phyloP scores from a whole-genome alignment of 176 grass and related monocot genomes.

The Avena insularis region DNA sequence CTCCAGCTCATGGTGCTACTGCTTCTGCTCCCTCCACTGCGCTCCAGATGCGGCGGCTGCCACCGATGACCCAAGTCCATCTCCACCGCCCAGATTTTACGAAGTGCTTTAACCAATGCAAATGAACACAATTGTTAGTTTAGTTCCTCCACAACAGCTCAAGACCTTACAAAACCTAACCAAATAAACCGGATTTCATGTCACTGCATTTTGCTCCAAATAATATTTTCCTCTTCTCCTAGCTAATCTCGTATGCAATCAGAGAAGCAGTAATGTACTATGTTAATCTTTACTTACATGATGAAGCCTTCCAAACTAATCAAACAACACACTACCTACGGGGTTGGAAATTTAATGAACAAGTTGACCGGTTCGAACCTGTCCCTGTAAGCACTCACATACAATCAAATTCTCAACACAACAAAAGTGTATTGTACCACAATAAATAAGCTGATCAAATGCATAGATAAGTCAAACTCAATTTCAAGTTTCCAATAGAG shows the following conservation, averaged over 20 bases:
- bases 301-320: neutral
- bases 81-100: neutral
- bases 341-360: neutral
- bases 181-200: neutral
- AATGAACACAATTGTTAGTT: neutral
- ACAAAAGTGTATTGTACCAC: neutral
- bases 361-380: neutral
- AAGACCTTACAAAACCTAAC: constrained; percentile 4
- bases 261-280: neutral
- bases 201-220: constrained; percentile 20
- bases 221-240: constrained; percentile 7
- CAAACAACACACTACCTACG: neutral
- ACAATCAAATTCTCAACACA: neutral
- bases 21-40: too few species aligned
- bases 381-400: neutral
- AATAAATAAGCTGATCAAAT: too few species aligned
- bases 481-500: too few species aligned
- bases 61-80: too few species aligned
- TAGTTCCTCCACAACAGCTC: neutral
- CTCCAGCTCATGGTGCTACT: too few species aligned
- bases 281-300: neutral
- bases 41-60: too few species aligned
- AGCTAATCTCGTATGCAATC: neutral
- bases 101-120: constrained; percentile 12
- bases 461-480: too few species aligned